These are phyloP conservation scores for Galerina marginata DNA, from an alignment of 768 basidiomycete species.

Conservation along the genomic window DNA sequence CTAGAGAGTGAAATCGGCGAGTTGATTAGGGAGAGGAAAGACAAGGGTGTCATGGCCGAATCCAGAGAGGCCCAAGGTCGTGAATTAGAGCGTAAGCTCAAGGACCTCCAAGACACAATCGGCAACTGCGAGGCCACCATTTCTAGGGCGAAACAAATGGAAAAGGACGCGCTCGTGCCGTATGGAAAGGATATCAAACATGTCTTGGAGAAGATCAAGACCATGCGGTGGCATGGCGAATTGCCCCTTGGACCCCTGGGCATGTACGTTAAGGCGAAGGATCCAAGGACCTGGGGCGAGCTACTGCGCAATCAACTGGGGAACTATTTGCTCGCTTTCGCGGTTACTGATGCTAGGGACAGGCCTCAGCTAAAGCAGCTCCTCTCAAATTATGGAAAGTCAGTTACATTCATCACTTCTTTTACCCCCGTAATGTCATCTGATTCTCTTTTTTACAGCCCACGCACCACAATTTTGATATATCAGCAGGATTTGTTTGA, in stretches of 20 bases:
- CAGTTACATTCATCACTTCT: slow-evolving; percentile 32
- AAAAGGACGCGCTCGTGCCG: slow-evolving; percentile 61
- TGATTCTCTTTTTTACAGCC: slow-evolving; percentile 36
- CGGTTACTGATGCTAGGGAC: slow-evolving; percentile 75
- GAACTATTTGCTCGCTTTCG: slow-evolving; percentile 66
- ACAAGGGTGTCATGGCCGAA: slow-evolving; percentile 34
- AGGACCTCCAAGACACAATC: slow-evolving; percentile 46
- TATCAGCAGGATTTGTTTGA: slow-evolving; percentile 82
- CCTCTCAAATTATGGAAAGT: slow-evolving; percentile 68
- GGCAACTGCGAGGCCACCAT: slow-evolving; percentile 55
- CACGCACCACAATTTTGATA: slow-evolving; percentile 59
- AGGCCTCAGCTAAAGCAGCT: slow-evolving; percentile 59
- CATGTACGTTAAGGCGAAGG: slow-evolving; percentile 72
- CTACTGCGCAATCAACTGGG: slow-evolving; percentile 71
- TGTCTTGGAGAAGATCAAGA: slow-evolving; percentile 58
- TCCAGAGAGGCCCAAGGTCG: slow-evolving; percentile 40
- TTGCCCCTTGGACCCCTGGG: slow-evolving; percentile 83
- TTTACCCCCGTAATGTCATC: not conserved
- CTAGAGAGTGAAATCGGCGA: slow-evolving; percentile 41
- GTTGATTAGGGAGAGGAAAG: slow-evolving; percentile 38
- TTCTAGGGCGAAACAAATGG: slow-evolving; percentile 49
- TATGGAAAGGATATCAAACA: slow-evolving; percentile 68
- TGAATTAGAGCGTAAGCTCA: slow-evolving; percentile 36
- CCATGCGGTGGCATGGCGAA: slow-evolving; percentile 65
- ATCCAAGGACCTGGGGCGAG: slow-evolving; percentile 64